These are phyloP conservation scores for Podaxis sp. DNA, from an alignment of 768 basidiomycete species.

Conservation along the genomic window DNA sequence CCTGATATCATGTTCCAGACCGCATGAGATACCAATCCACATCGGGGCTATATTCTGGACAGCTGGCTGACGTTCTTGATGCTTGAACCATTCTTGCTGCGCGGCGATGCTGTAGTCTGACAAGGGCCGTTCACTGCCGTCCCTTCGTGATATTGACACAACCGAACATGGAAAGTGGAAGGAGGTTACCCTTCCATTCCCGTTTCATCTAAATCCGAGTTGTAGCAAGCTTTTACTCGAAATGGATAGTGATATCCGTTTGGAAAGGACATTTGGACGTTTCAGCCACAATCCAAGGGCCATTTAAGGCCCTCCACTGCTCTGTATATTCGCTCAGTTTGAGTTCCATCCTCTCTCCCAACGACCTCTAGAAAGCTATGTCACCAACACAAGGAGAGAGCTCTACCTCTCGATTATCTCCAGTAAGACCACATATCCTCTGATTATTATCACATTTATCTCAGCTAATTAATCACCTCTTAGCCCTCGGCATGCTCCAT, in stretches of 20 bases:
- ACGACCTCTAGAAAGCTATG: background rate
- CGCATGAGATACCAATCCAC: background rate
- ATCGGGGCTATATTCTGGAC: background rate
- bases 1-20: background rate
- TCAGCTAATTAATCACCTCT: background rate
- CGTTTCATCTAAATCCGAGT: background rate
- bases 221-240: background rate
- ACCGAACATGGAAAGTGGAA: background rate
- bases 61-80: background rate
- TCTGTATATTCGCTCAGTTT: background rate
- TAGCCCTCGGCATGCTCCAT: slow-evolving; percentile 28
- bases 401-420: background rate
- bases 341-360: background rate
- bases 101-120: background rate
- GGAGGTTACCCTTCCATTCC: slow-evolving; percentile 1
- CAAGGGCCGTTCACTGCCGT: background rate
- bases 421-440: background rate
- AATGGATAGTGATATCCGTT: background rate
- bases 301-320: background rate
- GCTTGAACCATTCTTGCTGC: background rate
- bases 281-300: background rate
- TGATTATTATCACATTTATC: no score
- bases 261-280: background rate
- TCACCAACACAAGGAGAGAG: background rate
- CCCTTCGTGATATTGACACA: background rate